Conservation (phyloP, 169 alveolate species). For the Cryptosporidium parvum region DNA sequence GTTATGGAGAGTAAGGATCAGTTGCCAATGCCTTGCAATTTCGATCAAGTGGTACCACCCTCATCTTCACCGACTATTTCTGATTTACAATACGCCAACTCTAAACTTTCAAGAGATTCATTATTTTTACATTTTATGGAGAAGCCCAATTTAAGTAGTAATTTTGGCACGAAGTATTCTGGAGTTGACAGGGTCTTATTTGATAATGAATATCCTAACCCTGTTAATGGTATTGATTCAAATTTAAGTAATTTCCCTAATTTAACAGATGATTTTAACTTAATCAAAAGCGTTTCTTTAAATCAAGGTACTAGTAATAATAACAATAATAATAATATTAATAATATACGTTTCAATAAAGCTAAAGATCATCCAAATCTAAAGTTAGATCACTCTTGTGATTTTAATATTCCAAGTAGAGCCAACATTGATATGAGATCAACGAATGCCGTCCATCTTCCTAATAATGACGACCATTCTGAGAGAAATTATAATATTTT, state of each 20-base stretch:
- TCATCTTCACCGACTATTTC: background rate
- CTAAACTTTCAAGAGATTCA: background rate
- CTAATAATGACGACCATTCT: constrained; percentile 30
- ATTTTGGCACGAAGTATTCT: background rate
- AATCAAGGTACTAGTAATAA: background rate
- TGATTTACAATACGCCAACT: background rate
- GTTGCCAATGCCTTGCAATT: background rate
- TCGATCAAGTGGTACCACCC: background rate
- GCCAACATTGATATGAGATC: background rate
- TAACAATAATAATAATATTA: background rate
- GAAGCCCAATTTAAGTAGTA: background rate
- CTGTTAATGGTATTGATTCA: constrained; percentile 1
- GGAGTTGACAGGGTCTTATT: background rate
- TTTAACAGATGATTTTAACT: background rate
- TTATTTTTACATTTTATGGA: background rate
- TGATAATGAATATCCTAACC: constrained; percentile 4
- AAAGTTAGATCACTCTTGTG: background rate
- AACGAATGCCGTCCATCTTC: constrained; percentile 7
- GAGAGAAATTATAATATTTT: background rate
- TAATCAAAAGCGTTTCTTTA: background rate
- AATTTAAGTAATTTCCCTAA: background rate
- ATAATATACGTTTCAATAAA: background rate
- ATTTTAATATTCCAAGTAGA: constrained; percentile 8
- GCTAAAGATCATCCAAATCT: background rate
- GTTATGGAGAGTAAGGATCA: background rate